Evolutionary conservation across 2,329 filamentous ascomycete species (phyloP), one percentile per base, ranked within the genome.

Genomic region (Cyclaneusma minus): DNA sequence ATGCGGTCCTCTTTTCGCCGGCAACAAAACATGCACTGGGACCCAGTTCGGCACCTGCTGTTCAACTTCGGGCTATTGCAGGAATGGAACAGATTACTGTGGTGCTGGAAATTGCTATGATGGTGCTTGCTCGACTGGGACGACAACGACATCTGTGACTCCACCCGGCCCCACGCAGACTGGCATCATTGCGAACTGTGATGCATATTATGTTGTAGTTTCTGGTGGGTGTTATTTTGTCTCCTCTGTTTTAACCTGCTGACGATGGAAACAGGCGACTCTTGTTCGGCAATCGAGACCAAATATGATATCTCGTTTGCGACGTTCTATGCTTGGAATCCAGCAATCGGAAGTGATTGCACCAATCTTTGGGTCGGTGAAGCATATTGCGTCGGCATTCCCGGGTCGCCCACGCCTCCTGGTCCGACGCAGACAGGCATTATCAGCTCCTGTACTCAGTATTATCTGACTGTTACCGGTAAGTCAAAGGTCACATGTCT

Each of bases 21-120:
- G 42, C 18, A 42, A 42, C 29, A 43, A 44, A 28, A 41, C 38
- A 10, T 45, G 38, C 31, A 37, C 38, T 24, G 39, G 40, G 13
- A 45, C 41, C 4, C 36, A 44, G 26, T 43, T 44, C 33, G 39
- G 42, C 12, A 34, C 16, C 11, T 43, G 39, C 23, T 44, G 42
- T 25, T 44, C 37, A 7, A 35, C 24, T 4, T 27, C 19, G 25
- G 39, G 43, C 3, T 44, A 39, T 29, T 46, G 39, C 28, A 37
- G 41, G 20, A 40, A 30, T 25, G 27, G 30, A 3, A 32, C 28
- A 8, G 42, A 39, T 20, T 45, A 44, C 29, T 46, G 40, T 28
- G 19, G 24, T 17, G 19, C 16, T 8, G 27, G 23, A 2, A 42
- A 40, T 27, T 46, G 40, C 30, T 41, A 46, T n/a, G n/a, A n/a